Conservation (phyloP, 306 rosid species). For the Rosa rugosa region DNA sequence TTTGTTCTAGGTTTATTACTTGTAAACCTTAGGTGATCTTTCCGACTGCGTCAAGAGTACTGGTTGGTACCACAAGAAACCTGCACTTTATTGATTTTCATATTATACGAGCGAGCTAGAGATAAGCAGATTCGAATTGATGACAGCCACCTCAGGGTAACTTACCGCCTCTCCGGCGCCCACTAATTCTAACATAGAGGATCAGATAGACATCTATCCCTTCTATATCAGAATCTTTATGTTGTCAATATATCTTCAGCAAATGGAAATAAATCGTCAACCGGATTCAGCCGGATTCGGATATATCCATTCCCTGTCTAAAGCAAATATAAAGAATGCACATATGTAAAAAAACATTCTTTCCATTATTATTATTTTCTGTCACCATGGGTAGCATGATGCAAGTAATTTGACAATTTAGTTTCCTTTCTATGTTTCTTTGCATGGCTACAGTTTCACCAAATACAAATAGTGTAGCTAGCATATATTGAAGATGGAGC, state of each 20-base stretch:
- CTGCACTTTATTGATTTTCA: neutral
- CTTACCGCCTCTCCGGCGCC: neutral
- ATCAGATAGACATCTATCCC: neutral
- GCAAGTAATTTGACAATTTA: neutral
- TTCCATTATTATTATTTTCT: neutral
- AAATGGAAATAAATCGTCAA: neutral
- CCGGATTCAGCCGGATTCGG: neutral
- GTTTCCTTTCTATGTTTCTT: neutral
- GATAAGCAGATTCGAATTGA: neutral
- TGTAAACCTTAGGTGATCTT: too few relatives aligned
- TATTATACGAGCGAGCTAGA: neutral
- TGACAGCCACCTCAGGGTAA: neutral
- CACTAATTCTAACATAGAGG: neutral
- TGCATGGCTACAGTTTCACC: neutral
- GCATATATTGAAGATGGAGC: neutral
- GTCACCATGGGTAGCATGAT: neutral
- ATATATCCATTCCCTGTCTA: neutral
- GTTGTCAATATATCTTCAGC: neutral
- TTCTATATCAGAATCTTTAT: neutral
- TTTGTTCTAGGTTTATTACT: too few relatives aligned
- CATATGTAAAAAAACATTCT: neutral
- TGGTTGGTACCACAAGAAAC: neutral
- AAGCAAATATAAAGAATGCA: neutral
- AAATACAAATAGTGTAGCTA: neutral
- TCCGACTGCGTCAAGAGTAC: too few relatives aligned